Conservation (phyloP, 129 eudicot genomes). For the Ambrosia trifida region DNA sequence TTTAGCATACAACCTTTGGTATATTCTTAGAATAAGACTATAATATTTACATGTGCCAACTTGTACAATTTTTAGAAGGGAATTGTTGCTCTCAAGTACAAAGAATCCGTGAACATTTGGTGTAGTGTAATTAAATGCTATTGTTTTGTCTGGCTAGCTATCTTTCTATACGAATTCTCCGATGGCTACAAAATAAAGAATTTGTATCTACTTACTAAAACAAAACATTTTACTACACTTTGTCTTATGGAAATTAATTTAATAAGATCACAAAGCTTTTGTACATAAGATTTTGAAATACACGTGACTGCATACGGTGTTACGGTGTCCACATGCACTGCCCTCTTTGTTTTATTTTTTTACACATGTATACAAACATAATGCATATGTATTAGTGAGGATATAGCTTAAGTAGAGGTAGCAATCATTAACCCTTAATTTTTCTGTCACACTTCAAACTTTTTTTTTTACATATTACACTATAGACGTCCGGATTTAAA, state of each 20-base stretch:
- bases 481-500: too few species aligned
- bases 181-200: conserved; percentile 4
- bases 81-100: conserved; percentile 12
- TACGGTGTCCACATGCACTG: background rate
- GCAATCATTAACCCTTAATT: too few species aligned
- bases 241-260: background rate
- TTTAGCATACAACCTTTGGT: conserved; percentile 8
- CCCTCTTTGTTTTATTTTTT: background rate
- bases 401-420: too few species aligned
- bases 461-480: too few species aligned
- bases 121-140: background rate
- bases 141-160: conserved; percentile 3
- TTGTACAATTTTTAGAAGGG: conserved; percentile 7
- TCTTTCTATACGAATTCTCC: conserved; percentile 4
- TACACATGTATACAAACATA: too few species aligned
- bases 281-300: background rate
- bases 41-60: conserved; percentile 23
- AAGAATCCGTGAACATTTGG: conserved; percentile 21
- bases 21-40: conserved; percentile 13
- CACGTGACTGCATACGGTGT: background rate
- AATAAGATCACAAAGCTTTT: background rate
- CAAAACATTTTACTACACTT: background rate
- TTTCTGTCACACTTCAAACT: too few species aligned
- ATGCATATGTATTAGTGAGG: too few species aligned
- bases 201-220: conserved; percentile 8